Conservation (phyloP, 208 protist genomes). For the Tritrichomonas foetus region DNA sequence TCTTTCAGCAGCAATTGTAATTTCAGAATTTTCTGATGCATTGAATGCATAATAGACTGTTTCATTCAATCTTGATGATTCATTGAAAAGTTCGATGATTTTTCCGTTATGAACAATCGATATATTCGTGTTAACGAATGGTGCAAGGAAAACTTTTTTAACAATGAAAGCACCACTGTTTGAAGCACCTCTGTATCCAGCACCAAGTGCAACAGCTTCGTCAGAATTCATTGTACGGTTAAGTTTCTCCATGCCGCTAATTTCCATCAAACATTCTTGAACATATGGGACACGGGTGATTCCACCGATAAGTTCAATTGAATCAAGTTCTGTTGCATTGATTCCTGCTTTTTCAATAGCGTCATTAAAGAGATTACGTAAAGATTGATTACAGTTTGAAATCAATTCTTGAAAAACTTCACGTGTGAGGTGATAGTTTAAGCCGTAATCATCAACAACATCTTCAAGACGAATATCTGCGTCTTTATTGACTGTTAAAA, state of each 20-base stretch:
- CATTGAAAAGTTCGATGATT: neutral
- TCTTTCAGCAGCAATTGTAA: neutral
- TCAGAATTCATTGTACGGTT: neutral
- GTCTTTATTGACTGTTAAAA: neutral
- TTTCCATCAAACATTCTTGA: neutral
- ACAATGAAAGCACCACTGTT: neutral
- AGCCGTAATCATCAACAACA: neutral
- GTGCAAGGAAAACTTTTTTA: neutral
- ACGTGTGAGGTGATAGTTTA: neutral
- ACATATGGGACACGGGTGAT: neutral
- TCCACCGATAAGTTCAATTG: conserved; percentile 9
- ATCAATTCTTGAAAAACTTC: neutral
- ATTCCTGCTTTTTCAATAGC: neutral
- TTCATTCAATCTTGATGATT: neutral
- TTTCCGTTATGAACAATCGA: neutral
- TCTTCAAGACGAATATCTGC: neutral
- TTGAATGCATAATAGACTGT: neutral
- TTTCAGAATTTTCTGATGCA: neutral
- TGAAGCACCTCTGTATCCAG: neutral
- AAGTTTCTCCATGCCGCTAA: neutral
- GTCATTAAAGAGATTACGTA: neutral
- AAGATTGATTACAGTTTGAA: neutral
- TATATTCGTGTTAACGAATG: neutral
- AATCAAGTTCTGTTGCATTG: neutral
- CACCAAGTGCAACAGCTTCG: conserved; percentile 2